These are phyloP conservation scores for Cyamopsis tetragonoloba DNA, from an alignment of 306 rosid genomes.

Conservation along the genomic window DNA sequence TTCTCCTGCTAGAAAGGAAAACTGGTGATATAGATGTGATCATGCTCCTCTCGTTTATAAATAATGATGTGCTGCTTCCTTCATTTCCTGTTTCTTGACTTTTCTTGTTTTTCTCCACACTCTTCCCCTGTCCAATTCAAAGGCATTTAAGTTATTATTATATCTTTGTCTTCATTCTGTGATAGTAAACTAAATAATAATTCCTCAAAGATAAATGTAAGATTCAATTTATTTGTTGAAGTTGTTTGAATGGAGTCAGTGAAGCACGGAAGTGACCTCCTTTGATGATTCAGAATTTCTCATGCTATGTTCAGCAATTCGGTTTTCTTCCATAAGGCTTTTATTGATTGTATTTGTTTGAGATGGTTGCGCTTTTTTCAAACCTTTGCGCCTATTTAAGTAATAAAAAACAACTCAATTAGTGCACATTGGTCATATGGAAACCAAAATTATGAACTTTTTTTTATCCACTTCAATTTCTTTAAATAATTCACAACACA, in stretches of 20 bases:
- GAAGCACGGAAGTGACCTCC: slow-evolving; percentile 35
- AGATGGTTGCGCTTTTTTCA: slow-evolving; percentile 33
- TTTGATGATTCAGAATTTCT: slow-evolving; percentile 29
- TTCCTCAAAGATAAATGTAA: too few species aligned
- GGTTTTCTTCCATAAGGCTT: slow-evolving; percentile 25
- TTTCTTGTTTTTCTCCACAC: slow-evolving; percentile 13
- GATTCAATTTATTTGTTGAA: too few species aligned
- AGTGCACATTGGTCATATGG: background rate
- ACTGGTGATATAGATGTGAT: slow-evolving; percentile 53
- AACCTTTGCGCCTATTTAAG: slow-evolving; percentile 40
- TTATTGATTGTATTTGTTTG: slow-evolving; percentile 24
- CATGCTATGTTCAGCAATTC: slow-evolving; percentile 8
- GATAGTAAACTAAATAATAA: too few species aligned
- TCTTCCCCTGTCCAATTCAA: slow-evolving; percentile 38
- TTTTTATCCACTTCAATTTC: background rate
- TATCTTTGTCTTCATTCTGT: background rate
- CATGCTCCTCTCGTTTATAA: slow-evolving; percentile 18
- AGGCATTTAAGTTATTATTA: background rate
- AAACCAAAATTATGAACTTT: background rate
- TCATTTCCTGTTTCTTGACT: slow-evolving; percentile 35
- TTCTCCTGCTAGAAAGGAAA: slow-evolving; percentile 30
- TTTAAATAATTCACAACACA: too few species aligned
- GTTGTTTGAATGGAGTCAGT: background rate
- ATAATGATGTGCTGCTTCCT: slow-evolving; percentile 44
- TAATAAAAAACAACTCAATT: background rate